phyloP scores from a whole-genome alignment of 306 rosid genomes.

The Prinsepia uniflora region DNA sequence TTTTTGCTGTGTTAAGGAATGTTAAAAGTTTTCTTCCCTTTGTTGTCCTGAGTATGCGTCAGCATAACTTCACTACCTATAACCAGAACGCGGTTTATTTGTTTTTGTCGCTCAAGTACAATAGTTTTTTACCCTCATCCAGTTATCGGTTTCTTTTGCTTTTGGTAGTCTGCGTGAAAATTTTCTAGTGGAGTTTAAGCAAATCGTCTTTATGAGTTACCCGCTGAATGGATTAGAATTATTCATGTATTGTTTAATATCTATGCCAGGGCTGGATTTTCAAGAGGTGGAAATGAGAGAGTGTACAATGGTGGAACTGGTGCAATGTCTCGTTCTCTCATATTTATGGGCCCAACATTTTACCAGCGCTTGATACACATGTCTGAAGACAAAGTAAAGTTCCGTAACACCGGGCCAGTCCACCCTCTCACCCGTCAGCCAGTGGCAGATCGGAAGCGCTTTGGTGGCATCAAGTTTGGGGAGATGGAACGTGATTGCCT shows the following conservation, averaged over 20 bases:
- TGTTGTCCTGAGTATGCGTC: neutral
- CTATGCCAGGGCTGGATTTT: conserved; percentile 74
- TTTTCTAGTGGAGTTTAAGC: neutral
- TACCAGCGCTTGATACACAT: conserved; percentile 91
- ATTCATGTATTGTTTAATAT: conserved; percentile 17
- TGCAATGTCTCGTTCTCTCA: conserved; percentile 74
- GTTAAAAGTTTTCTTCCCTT: neutral
- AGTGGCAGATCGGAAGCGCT: conserved; percentile 90
- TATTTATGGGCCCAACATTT: conserved; percentile 96
- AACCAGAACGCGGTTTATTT: neutral
- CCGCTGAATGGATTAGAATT: neutral
- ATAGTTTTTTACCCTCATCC: neutral
- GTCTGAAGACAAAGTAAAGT: conserved; percentile 94
- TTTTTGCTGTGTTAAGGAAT: neutral
- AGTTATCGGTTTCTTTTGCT: neutral
- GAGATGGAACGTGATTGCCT: conserved; percentile 99
- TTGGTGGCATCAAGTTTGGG: conserved; percentile 94
- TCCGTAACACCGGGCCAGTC: conserved; percentile 94
- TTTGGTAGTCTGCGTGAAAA: neutral
- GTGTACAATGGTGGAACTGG: conserved; percentile 92
- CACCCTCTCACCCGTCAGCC: conserved; percentile 99
- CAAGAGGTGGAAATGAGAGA: conserved; percentile 88
- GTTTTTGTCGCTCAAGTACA: neutral
- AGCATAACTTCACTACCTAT: neutral
- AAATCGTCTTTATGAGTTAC: neutral